Evolutionary conservation across 257 asterid species (phyloP).

Genomic region (Echium plantagineum): DNA sequence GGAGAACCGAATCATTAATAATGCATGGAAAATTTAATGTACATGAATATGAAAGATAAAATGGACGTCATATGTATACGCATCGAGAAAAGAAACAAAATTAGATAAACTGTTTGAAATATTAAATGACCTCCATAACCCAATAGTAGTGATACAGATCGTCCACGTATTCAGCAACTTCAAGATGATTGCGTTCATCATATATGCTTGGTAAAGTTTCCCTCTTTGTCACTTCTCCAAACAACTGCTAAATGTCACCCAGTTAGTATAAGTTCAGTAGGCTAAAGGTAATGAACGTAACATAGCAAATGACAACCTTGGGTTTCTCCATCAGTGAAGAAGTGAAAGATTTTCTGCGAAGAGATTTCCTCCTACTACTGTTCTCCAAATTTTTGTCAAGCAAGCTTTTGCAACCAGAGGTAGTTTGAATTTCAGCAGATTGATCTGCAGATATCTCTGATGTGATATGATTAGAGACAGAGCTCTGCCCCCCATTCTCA

Average conservation of each 20-base stretch:
- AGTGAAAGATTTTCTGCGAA: conserved; percentile 70
- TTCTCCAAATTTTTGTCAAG: conserved; percentile 12
- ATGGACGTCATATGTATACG: not conserved
- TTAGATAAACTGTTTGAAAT: conserved; percentile 1
- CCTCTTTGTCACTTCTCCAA: conserved; percentile 23
- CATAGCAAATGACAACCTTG: conserved; percentile 35
- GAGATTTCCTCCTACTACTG: conserved; percentile 32
- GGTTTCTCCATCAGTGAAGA: conserved; percentile 54
- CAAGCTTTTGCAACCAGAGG: conserved; percentile 22
- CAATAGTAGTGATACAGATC: conserved; percentile 88
- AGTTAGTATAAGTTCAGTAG: conserved; percentile 10
- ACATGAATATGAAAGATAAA: not conserved
- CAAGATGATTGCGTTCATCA: conserved; percentile 77
- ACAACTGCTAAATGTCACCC: conserved; percentile 22
- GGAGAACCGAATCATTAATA: not conserved
- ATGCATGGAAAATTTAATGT: not conserved
- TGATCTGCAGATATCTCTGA: conserved; percentile 30
- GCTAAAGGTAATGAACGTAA: conserved; percentile 3
- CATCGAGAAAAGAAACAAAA: not conserved
- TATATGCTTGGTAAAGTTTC: conserved; percentile 58
- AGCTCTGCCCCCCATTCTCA: conserved; percentile 25
- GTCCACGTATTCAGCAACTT: conserved; percentile 79
- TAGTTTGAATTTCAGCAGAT: conserved; percentile 26
- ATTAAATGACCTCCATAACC: conserved; percentile 73
- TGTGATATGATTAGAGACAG: conserved; percentile 26